Conservation (phyloP, 1,139 yeast genomes). For the Insectozyma bohioensis region DNA sequence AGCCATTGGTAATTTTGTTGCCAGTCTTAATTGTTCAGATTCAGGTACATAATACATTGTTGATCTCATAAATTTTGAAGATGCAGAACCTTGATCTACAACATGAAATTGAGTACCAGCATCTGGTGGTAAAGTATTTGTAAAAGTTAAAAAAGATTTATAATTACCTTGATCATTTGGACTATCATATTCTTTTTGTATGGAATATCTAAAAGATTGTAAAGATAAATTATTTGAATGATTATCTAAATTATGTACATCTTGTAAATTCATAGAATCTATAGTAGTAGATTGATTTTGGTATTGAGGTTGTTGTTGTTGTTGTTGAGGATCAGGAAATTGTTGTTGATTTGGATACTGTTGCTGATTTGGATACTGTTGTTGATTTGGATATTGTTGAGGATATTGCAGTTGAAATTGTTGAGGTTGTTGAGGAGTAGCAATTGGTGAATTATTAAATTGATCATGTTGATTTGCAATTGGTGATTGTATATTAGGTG, state of each 20-base stretch:
- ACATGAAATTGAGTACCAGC: constrained; percentile 72
- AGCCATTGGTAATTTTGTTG: constrained; percentile 80
- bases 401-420: constrained; percentile 2
- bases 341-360: constrained; percentile 7
- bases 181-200: constrained; percentile 48
- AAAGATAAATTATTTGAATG: constrained; percentile 39
- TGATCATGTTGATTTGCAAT: too few species aligned
- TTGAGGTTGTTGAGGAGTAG: constrained; percentile 5
- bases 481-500: constrained; percentile 12
- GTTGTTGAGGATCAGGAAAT: constrained; percentile 6
- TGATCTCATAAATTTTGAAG: constrained; percentile 76
- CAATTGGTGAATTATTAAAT: constrained; percentile 5
- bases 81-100: constrained; percentile 81
- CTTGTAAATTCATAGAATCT: constrained; percentile 12
- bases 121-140: constrained; percentile 77
- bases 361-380: not conserved
- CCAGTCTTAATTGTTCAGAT: constrained; percentile 65
- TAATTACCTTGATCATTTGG: constrained; percentile 25
- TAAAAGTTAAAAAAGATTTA: constrained; percentile 64
- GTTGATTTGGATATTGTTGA: not conserved
- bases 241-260: constrained; percentile 6
- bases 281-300: constrained; percentile 7
- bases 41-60: constrained; percentile 86
- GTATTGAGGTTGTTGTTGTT: constrained; percentile 1
- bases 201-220: constrained; percentile 53